Conservation (phyloP, 192 early-diverging fungal genomes). For the Lobosporangium transversale region DNA sequence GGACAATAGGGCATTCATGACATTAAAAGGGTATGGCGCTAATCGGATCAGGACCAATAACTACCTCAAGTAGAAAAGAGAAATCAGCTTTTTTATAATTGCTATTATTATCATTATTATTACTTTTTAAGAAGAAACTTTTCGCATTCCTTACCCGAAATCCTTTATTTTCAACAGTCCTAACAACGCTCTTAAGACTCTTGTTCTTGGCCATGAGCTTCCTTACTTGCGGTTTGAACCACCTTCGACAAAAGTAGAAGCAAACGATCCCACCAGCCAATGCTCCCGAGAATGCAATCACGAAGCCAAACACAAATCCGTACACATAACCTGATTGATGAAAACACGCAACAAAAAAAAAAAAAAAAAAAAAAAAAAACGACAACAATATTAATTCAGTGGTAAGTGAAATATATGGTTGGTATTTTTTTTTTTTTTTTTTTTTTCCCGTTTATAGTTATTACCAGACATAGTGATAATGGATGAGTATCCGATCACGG, state of each 20-base stretch:
- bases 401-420: too few relatives aligned
- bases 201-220: constrained; percentile 56
- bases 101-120: too few relatives aligned
- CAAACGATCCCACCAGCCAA: constrained; percentile 62
- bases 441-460: not conserved
- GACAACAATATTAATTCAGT: not conserved
- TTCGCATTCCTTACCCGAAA: constrained; percentile 60
- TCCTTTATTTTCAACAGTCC: constrained; percentile 69
- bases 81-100: not conserved
- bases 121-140: too few relatives aligned
- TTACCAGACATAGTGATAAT: constrained; percentile 67
- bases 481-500: constrained; percentile 74
- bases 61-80: constrained; percentile 38
- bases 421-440: too few relatives aligned
- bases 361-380: not conserved
- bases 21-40: constrained; percentile 77
- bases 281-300: constrained; percentile 68
- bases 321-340: constrained; percentile 71
- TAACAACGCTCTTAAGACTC: constrained; percentile 59
- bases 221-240: constrained; percentile 56
- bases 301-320: constrained; percentile 67
- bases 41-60: constrained; percentile 72
- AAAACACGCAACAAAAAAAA: not conserved
- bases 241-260: constrained; percentile 62
- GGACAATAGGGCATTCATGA: constrained; percentile 68